These are phyloP conservation scores for Sordaria brevicollis DNA, from an alignment of 495 filamentous ascomycete species.

Conservation along the genomic window DNA sequence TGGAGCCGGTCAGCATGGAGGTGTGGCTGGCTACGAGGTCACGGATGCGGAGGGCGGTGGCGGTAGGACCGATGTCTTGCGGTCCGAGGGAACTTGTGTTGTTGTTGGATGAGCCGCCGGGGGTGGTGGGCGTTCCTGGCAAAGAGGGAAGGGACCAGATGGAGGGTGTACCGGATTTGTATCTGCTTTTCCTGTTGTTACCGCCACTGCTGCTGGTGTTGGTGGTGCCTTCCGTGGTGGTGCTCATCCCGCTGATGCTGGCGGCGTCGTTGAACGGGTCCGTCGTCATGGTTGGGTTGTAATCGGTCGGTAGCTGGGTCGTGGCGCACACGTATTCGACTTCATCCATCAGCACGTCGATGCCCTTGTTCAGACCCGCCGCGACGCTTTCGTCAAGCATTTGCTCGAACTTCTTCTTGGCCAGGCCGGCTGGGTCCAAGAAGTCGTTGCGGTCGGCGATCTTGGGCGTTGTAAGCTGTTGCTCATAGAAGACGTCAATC, in stretches of 20 bases:
- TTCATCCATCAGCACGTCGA: slow-evolving; percentile 97
- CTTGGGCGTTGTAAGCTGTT: slow-evolving; percentile 73
- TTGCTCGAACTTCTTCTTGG: slow-evolving; percentile 98
- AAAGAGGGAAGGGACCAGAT: background rate
- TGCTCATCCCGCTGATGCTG: background rate
- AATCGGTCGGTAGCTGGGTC: slow-evolving; percentile 76
- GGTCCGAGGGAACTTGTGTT: background rate
- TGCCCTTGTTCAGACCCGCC: slow-evolving; percentile 90
- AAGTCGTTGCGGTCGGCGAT: slow-evolving; percentile 92
- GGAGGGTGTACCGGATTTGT: background rate
- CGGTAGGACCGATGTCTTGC: slow-evolving; percentile 67
- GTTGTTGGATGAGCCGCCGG: background rate
- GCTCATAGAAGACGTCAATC: slow-evolving; percentile 98
- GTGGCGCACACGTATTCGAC: slow-evolving; percentile 93
- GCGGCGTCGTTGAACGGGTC: slow-evolving; percentile 25
- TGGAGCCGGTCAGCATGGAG: slow-evolving; percentile 80
- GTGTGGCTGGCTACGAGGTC: slow-evolving; percentile 81
- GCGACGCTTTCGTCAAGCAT: slow-evolving; percentile 97
- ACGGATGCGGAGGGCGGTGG: slow-evolving; percentile 69
- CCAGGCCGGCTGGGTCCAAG: slow-evolving; percentile 76
- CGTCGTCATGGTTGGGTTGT: slow-evolving; percentile 55
- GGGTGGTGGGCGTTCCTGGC: background rate
- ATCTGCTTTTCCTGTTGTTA: slow-evolving; percentile 4
- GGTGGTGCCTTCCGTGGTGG: background rate
- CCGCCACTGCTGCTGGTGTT: background rate